phyloP scores from a whole-genome alignment of 106 monocot species.

The Cymbidium sinense region DNA sequence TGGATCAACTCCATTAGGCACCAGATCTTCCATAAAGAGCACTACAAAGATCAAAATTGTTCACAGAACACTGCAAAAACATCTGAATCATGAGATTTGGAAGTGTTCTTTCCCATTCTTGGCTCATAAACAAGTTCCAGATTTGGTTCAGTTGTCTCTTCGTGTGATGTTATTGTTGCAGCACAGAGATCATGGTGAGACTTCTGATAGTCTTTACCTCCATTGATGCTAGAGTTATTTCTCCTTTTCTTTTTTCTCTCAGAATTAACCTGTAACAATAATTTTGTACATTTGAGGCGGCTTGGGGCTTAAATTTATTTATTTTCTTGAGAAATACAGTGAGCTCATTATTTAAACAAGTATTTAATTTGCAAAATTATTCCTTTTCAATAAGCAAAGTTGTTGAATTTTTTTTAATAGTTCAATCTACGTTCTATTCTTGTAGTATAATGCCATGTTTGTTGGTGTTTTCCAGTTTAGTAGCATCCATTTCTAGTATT shows the following conservation, averaged over 20 bases:
- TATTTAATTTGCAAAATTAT: not conserved
- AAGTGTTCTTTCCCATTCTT: not conserved
- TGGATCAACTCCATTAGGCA: not conserved
- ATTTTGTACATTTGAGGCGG: not conserved
- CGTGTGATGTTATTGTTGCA: not conserved
- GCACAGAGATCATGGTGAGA: not conserved
- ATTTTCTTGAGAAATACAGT: not conserved
- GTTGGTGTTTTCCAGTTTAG: not conserved
- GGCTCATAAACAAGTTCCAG: not conserved
- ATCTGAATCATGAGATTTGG: not conserved
- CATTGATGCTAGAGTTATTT: not conserved
- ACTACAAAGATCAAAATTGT: not conserved
- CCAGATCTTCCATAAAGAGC: not conserved
- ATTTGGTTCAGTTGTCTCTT: not conserved
- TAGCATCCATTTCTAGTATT: not conserved
- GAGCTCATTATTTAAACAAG: not conserved
- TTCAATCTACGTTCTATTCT: not conserved
- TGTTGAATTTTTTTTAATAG: not conserved
- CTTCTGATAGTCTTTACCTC: not conserved
- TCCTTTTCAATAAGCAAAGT: not conserved
- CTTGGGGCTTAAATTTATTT: too few species aligned
- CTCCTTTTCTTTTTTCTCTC: not conserved
- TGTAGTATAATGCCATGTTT: not conserved
- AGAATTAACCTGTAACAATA: not conserved
- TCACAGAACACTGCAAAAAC: not conserved